Percentiles rank a stretch among this genome's conserved stretches.
These are phyloP conservation scores for Sinapis alba DNA, from an alignment of 441 rosid genomes.

Conservation along the genomic window DNA sequence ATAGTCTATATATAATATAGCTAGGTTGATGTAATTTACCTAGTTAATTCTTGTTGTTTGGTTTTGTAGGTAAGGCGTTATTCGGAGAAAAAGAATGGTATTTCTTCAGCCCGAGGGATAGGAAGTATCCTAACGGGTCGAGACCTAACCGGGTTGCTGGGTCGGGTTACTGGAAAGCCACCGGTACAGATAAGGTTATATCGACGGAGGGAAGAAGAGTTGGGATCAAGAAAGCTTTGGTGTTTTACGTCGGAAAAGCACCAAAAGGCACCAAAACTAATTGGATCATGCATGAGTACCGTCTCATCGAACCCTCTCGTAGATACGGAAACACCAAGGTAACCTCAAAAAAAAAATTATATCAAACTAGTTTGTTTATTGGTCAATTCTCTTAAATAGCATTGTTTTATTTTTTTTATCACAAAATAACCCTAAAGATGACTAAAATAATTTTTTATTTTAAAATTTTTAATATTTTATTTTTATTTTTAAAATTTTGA, in stretches of 20 bases:
- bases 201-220: slow-evolving; percentile 68
- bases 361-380: no score
- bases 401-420: no score
- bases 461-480: no score
- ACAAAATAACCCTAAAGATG: no score
- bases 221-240: slow-evolving; percentile 94
- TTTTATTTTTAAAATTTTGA: no score
- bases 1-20: background rate
- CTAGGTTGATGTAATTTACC: background rate
- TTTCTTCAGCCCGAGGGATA: slow-evolving; percentile 85
- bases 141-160: slow-evolving; percentile 96
- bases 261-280: slow-evolving; percentile 61
- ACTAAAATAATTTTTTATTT: no score
- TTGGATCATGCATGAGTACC: slow-evolving; percentile 71
- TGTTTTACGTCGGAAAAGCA: slow-evolving; percentile 83
- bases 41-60: background rate
- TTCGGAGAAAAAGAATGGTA: slow-evolving; percentile 99
- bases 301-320: slow-evolving; percentile 51
- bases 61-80: slow-evolving; percentile 67
- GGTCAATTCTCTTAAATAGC: no score
- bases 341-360: no score
- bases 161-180: slow-evolving; percentile 96
- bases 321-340: slow-evolving; percentile 61
- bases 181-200: slow-evolving; percentile 86
- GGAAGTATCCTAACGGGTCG: slow-evolving; percentile 96